Evolutionary conservation across 345 rosid genomes (phyloP), one percentile per base, ranked within the genome.

Genomic region (Turritis glabra): DNA sequence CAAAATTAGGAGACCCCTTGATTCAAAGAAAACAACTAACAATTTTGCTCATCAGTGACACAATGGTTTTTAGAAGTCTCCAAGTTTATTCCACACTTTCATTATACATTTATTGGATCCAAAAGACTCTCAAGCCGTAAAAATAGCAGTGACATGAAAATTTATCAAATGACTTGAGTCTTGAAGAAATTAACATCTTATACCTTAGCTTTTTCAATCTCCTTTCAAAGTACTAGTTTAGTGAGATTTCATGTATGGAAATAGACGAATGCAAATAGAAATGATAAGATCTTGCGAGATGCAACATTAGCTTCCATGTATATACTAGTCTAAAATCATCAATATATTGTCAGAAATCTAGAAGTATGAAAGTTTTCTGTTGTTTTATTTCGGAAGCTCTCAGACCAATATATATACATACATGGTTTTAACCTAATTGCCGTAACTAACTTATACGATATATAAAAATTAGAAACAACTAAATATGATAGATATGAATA

Each of bases 1-100:
- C 74, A 67, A 67, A 40, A 21, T 21, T 67, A 37, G 19, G 38
- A 47, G 32, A 47, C 43, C 60, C 61, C 67, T 10, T 75, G 67
- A 37, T 26, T 58, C 32, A 37, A 65, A 35, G 50, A 56, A 55
- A 26, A 37, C 65, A 56, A 74, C 14, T 46, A 46, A 17, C 65
- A 56, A 13, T 14, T 74, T 57, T 70, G 35, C 43, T 46, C 51
- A 46, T 21, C 51, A 3, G 57, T 46, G 30, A 56, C 57, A 25
- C 11, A 29, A 3, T 57, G 33, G 12, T 57, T 37, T 29, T 23
- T 27, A 4, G 15, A 54, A 27, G 12, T 43, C 64, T 43, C 19
- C 17, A 41, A 11, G 43, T 23, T 40, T 25, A 26, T 21, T 8
- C 47, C 59, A 53, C 59, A 53, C 18, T 53, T n/a, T 50, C 29